A percentile compares a stretch with the other conserved stretches of the same genome.
Evolutionary conservation across 495 filamentous ascomycete species (phyloP).

Genomic region (Ascobolus immersus): DNA sequence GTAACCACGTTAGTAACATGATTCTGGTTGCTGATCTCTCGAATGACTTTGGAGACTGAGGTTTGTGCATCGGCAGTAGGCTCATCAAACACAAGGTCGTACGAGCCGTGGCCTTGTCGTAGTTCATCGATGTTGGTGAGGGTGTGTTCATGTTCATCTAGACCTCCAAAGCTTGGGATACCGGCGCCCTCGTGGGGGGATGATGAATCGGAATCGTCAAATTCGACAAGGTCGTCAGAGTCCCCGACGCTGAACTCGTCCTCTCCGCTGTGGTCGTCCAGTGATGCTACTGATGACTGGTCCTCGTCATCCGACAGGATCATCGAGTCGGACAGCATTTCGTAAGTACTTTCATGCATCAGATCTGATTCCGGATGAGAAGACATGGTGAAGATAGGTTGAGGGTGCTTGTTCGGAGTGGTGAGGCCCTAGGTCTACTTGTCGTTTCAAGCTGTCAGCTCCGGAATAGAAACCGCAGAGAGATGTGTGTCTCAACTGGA

Average conservation of each 20-base stretch:
- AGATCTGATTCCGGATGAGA: conserved; percentile 1
- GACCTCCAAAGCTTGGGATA: conserved; percentile 15
- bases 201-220: conserved; percentile 13
- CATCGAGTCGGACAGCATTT: conserved; percentile 15
- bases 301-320: conserved; percentile 14
- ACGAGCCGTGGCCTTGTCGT: conserved; percentile 6
- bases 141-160: conserved; percentile 15
- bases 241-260: conserved; percentile 8
- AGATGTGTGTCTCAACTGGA: not conserved
- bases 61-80: conserved; percentile 10
- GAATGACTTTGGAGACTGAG: conserved; percentile 16
- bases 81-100: conserved; percentile 35
- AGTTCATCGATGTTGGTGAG: conserved; percentile 11
- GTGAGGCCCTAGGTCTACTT: not conserved
- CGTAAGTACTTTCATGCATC: conserved; percentile 15
- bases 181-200: conserved; percentile 11
- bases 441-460: not conserved
- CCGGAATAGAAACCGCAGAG: not conserved
- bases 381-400: not conserved
- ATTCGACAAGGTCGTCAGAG: conserved; percentile 6
- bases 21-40: conserved; percentile 28
- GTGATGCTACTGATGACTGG: conserved; percentile 15
- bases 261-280: conserved; percentile 11
- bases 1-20: conserved; percentile 25
- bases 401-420: not conserved